A percentile compares a stretch with the other conserved stretches of the same genome.
These are phyloP conservation scores for Epichloe brachyelytri DNA, from an alignment of 2,329 filamentous ascomycete genomes.

Conservation along the genomic window DNA sequence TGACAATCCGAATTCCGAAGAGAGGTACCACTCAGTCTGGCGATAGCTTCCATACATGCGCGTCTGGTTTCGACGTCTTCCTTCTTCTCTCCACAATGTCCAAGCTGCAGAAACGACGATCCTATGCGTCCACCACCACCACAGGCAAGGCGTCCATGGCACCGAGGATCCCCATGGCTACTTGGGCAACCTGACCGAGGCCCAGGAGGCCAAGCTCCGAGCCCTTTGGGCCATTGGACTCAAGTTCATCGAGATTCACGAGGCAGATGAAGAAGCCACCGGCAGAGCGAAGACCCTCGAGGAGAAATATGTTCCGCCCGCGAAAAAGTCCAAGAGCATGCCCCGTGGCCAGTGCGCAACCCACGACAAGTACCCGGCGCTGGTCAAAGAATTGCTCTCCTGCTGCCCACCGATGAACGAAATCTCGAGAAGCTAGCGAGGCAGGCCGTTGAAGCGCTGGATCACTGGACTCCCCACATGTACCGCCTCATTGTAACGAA, in stretches of 20 bases:
- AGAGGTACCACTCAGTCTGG: no score
- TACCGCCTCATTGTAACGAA: conserved; percentile 68
- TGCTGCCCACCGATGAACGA: conserved; percentile 39
- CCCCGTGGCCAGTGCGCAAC: conserved; percentile 57
- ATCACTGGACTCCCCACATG: conserved; percentile 57
- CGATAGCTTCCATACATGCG: no score
- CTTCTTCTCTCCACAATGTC: background rate
- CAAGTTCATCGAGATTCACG: conserved; percentile 52
- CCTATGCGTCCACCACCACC: background rate
- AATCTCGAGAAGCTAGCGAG: conserved; percentile 82
- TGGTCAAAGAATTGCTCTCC: conserved; percentile 22
- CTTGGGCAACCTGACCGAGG: conserved; percentile 58
- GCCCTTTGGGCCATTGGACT: conserved; percentile 67
- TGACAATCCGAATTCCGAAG: no score
- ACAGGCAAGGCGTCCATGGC: background rate
- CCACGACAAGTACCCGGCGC: conserved; percentile 30
- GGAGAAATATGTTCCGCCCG: conserved; percentile 20
- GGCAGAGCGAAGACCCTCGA: conserved; percentile 13
- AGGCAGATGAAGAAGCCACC: conserved; percentile 10
- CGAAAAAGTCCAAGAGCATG: conserved; percentile 19
- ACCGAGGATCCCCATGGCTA: background rate
- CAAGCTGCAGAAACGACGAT: conserved; percentile 2
- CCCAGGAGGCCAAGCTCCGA: conserved; percentile 70
- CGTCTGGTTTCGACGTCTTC: no score
- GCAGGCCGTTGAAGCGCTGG: conserved; percentile 64